A percentile compares a stretch with the other conserved stretches of the same genome.
These are phyloP conservation scores for Leptosphaerulina australis DNA, from an alignment of 2,329 filamentous ascomycete genomes.

Conservation along the genomic window DNA sequence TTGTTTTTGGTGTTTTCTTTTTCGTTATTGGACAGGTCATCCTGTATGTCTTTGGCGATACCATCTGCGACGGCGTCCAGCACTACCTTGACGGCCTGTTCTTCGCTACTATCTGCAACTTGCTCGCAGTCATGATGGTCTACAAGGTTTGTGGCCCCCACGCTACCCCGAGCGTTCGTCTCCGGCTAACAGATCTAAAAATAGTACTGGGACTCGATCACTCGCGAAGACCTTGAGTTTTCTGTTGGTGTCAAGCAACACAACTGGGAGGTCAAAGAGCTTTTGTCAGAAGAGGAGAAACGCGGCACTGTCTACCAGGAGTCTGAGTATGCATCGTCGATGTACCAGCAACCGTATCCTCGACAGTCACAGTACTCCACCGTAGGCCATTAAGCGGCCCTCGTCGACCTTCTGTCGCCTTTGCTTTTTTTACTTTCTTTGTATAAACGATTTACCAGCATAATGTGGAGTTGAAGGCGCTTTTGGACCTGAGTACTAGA, in stretches of 20 bases:
- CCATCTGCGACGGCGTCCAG: constrained; percentile 80
- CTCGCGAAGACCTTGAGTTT: constrained; percentile 96
- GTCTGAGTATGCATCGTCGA: constrained; percentile 61
- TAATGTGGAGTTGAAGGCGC: constrained; percentile 4
- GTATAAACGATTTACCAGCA: constrained; percentile 4
- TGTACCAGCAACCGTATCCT: constrained; percentile 47
- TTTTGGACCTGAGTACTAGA: constrained; percentile 1
- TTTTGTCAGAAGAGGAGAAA: constrained; percentile 76
- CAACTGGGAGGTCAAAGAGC: constrained; percentile 98
- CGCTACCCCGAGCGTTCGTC: neutral
- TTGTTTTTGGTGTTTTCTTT: constrained; percentile 87
- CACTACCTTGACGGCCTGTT: constrained; percentile 96
- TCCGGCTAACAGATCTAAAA: constrained; percentile 26
- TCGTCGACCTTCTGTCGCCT: constrained; percentile 4
- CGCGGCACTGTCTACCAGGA: constrained; percentile 76
- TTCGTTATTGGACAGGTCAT: constrained; percentile 92
- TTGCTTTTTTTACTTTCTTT: constrained; percentile 10
- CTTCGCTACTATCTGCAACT: constrained; percentile 91
- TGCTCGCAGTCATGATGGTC: constrained; percentile 98
- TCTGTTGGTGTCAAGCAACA: constrained; percentile 93
- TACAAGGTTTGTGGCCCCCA: constrained; percentile 75
- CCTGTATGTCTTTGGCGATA: constrained; percentile 85
- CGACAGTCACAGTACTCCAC: constrained; percentile 47
- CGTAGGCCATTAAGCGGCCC: constrained; percentile 34
- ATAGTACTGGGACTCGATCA: constrained; percentile 99